These are phyloP conservation scores for Zygoascus sp. DNA, from an alignment of 1,139 yeast species.

Conservation along the genomic window DNA sequence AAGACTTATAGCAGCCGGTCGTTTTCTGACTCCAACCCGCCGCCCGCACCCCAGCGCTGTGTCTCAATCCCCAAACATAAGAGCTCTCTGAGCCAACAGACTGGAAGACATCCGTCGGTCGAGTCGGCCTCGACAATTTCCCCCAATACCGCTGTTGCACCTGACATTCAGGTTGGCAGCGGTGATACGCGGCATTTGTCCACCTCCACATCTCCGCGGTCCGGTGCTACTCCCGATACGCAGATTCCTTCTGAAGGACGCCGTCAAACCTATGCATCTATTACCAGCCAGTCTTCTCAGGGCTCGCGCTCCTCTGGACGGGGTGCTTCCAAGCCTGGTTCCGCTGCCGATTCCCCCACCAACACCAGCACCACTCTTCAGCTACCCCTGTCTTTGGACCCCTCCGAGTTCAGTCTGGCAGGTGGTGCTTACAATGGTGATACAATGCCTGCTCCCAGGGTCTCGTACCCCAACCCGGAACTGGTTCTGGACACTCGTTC, in stretches of 20 bases:
- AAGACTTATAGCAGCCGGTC: not conserved
- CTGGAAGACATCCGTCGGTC: not conserved
- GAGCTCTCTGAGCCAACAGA: not conserved
- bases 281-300: conserved; percentile 1
- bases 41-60: not conserved
- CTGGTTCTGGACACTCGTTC: conserved; percentile 24
- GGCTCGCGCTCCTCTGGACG: conserved; percentile 4
- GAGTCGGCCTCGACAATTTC: conserved; percentile 6
- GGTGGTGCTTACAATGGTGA: not conserved
- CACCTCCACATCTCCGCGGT: not conserved
- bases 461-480: conserved; percentile 17
- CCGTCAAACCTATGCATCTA: not conserved
- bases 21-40: not conserved
- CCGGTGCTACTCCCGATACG: not conserved
- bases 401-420: conserved; percentile 21
- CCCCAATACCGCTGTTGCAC: not conserved
- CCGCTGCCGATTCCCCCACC: not conserved
- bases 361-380: not conserved
- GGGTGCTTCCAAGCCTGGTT: not conserved
- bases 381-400: conserved; percentile 19
- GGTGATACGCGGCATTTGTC: too few species aligned
- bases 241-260: not conserved
- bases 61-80: not conserved
- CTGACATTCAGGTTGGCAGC: too few species aligned
- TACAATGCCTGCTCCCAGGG: not conserved